Base-by-base conservation (phyloP, 208 protist species). In the Wallacemonas sp. region DNA sequence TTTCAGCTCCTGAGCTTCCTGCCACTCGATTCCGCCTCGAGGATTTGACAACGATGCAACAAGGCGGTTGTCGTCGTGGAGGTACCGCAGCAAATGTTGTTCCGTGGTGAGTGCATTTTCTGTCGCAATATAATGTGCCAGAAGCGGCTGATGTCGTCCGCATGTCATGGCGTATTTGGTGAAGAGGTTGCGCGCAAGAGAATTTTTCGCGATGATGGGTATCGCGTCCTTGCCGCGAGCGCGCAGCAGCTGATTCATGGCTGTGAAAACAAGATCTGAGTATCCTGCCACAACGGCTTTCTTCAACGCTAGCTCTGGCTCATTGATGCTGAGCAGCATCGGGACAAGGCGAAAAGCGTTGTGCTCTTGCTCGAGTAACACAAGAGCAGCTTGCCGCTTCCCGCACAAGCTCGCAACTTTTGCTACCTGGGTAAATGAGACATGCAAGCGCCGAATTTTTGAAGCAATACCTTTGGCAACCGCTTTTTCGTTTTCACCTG, bases 241-340 rank as follows among this genome's bases (percentile, higher is more conserved):
- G 22, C 68, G 67, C 36, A 94, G 74, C 70, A 94, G 59, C 53
- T 84, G 73, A 15, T 77, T 72, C 51, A 91, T 81, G 1, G 74
- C 77, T 2, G 82, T 88, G 72, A 94, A 94, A 6, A 90, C 54
- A 11, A 91, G 71, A 60, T 91, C 88, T 2, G 78, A 58, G 41
- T 90, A 72, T 22, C 67, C 62, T 15, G 68, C 65, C 22, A 49
- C 61, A 27, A 88, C 56, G 42, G 84, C 84, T 38, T 74, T 64
- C 41, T 66, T 70, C 64, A 94, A 67, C 1, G 82, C 84, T 27
- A 79, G 33, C 33, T 91, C 82, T 12, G 82, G 69, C 70, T 94
- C 79, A 33, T 77, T 80, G 41, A 94, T 91, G 42, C 76, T 77
- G 21, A 94, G 70, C 62, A 91, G 75, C 73, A 72, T 86, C 26